Evolutionary conservation across 225 moss, liverwort and hornwort genomes (phyloP).

Genomic region (Pseudoscleropodium purum): DNA sequence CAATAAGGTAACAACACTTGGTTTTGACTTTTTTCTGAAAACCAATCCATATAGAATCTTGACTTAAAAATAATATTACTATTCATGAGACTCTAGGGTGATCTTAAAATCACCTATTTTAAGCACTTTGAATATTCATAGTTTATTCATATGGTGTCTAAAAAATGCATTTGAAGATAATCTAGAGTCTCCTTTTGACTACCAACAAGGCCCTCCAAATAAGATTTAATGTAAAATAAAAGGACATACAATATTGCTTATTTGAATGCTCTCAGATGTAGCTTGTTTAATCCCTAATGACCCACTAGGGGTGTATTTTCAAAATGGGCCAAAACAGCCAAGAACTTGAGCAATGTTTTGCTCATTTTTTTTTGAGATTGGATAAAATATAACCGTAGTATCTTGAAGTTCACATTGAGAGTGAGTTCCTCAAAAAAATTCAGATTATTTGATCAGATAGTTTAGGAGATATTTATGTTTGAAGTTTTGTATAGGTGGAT

Average conservation of each 20-base stretch:
- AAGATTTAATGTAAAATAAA: neutral
- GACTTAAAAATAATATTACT: neutral
- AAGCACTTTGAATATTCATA: neutral
- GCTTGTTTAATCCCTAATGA: neutral
- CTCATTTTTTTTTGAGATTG: too few species aligned
- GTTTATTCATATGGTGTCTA: neutral
- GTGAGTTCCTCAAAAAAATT: too few species aligned
- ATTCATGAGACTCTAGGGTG: fast-evolving
- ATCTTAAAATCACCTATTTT: neutral
- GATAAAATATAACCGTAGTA: too few species aligned
- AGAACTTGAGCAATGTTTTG: too few species aligned
- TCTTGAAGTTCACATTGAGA: too few species aligned
- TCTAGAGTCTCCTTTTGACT: neutral
- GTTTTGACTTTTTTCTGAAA: neutral
- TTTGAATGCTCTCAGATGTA: neutral
- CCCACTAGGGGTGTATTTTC: too few species aligned
- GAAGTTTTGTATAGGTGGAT: too few species aligned
- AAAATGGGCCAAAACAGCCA: too few species aligned
- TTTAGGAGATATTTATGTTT: too few species aligned
- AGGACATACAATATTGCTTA: neutral
- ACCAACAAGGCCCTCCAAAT: neutral
- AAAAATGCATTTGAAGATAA: neutral
- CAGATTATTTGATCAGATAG: too few species aligned
- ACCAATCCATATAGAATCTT: neutral
- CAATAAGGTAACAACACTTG: neutral